Base-by-base conservation (phyloP, 1,284 basidiomycete genomes). In the Phellinidium pouzarii region DNA sequence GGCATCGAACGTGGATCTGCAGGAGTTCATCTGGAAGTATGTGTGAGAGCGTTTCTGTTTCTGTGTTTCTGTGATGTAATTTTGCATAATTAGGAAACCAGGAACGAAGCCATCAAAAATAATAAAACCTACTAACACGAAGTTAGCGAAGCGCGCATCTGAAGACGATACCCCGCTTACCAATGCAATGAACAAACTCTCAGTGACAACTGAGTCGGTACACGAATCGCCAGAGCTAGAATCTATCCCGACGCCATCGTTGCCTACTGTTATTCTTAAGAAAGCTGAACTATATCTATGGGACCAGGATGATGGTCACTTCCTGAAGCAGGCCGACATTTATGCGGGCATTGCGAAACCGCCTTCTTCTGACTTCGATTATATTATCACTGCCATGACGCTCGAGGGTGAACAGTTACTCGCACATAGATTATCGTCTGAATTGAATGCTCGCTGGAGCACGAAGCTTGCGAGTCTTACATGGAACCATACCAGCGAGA, bases 381-480 rank as follows among this genome's bases (percentile, higher is more conserved):
- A 77, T 67, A 90, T 79, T 79, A 65, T 94, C 42, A 69, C 76
- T 17, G 82, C 82, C 2, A 71, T 74, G 6, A 74, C 69, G 44
- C 73, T 74, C 9, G 74, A 75, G 1, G 72, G 72, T 2, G 52
- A 57, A 31, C 69, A 77, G 37, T 57, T 84, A 36, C 70, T 89
- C 26, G 75, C 75, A 22, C 87, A 90, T 67, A 71, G 68, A 59
- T 73, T 90, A 50, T 67, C 72, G 20, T 71, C 80, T 61, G 83
- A 91, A 64, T 84, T 87, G 84, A 91, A 90, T 64, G 80, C 87
- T 60, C 76, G 80, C 47, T 85, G 79, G 75, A 77, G 82, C 36
- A 68, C 70, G 54, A 77, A 75, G 55, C 75, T 81, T 61, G 62
- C 66, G 42, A 90, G 92, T 1, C 78, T 95, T 58, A 94, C 94